These are phyloP conservation scores for Sporothrix pseudoabietina DNA, from an alignment of 2,329 filamentous ascomycete species.

Conservation along the genomic window DNA sequence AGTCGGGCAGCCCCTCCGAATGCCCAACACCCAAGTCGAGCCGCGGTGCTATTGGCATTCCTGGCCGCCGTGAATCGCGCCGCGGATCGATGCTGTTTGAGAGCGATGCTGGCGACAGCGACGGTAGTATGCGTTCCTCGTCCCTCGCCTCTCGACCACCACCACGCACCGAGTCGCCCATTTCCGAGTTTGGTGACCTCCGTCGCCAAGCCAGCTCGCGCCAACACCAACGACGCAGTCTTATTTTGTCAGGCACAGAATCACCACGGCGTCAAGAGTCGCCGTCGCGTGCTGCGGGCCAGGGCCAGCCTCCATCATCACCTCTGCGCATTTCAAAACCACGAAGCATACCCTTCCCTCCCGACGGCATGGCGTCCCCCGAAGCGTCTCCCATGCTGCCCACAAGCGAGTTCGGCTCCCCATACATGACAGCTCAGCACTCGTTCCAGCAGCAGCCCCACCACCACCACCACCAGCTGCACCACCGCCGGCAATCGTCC, in stretches of 20 bases:
- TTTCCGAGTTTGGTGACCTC: slow-evolving; percentile 79
- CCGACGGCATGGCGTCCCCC: slow-evolving; percentile 75
- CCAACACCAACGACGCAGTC: slow-evolving; percentile 82
- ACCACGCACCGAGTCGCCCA: slow-evolving; percentile 81
- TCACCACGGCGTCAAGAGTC: slow-evolving; percentile 87
- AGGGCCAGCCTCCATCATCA: slow-evolving; percentile 67
- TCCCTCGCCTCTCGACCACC: slow-evolving; percentile 70
- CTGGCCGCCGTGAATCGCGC: slow-evolving; percentile 66
- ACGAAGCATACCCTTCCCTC: slow-evolving; percentile 59
- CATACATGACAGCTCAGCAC: slow-evolving; percentile 53
- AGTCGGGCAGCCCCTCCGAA: slow-evolving; percentile 87
- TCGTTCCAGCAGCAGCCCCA: slow-evolving; percentile 63
- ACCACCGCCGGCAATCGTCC: slow-evolving; percentile 89
- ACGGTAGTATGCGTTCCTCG: slow-evolving; percentile 81
- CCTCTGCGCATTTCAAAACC: slow-evolving; percentile 85
- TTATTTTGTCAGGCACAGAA: slow-evolving; percentile 68
- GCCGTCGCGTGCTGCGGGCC: slow-evolving; percentile 66
- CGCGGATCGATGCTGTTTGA: slow-evolving; percentile 79
- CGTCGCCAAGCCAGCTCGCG: slow-evolving; percentile 75
- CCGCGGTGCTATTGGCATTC: slow-evolving; percentile 59
- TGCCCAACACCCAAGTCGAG: slow-evolving; percentile 89
- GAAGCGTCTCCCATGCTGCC: slow-evolving; percentile 87
- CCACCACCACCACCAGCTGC: slow-evolving; percentile 49
- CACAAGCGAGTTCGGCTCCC: slow-evolving; percentile 78
- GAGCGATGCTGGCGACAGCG: slow-evolving; percentile 82